Evolutionary conservation across 768 basidiomycete genomes (phyloP), one percentile per base, ranked within the genome.

Genomic region (Xerocomellus amylosporus): DNA sequence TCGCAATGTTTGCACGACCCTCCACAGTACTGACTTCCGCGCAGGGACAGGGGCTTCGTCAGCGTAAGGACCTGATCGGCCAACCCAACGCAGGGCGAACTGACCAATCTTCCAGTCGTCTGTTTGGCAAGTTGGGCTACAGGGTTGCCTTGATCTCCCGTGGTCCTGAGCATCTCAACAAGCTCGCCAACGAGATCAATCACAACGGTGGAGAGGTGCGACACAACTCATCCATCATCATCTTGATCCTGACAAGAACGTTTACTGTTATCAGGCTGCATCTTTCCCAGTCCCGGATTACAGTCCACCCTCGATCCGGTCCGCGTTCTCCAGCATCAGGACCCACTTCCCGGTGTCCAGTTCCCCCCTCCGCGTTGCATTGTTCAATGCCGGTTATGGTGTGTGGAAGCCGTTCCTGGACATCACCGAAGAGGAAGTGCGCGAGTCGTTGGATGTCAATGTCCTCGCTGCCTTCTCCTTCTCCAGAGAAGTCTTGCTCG

Each of bases 391-490:
- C 2, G 85, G 74, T 0, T 65, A 77, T 33, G 78, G 77, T 3
- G 67, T 82, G 13, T 87, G 81, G 78, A 87, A 86, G 69, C 77
- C 79, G 2, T 90, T 89, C 76, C 71, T 90, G 26, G 77, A 86
- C 13, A 63, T 87, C 22, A 84, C 81, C 0, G 78, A 81, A 2
- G 74, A 80, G 46, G 85, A 88, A 34, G 62, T 87, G 19, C 75
- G 79, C 49, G 66, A 75, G 22, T 73, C 75, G 20, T 64, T 83
- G 12, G 75, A 86, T 49, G 71, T 73, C 20, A 85, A 82, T 49
- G 72, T 86, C 42, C 74, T 80, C 38, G 80, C 79, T 4, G 82
- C 83, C 0, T 87, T 86, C 54, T 73, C 84, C 0, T 90, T 89
- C 61, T 74, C 87, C 9, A 79, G 79, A 17, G 81, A 83, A 42